Conservation (phyloP, 2,329 filamentous ascomycete genomes). For the Hypoxylon sp. region DNA sequence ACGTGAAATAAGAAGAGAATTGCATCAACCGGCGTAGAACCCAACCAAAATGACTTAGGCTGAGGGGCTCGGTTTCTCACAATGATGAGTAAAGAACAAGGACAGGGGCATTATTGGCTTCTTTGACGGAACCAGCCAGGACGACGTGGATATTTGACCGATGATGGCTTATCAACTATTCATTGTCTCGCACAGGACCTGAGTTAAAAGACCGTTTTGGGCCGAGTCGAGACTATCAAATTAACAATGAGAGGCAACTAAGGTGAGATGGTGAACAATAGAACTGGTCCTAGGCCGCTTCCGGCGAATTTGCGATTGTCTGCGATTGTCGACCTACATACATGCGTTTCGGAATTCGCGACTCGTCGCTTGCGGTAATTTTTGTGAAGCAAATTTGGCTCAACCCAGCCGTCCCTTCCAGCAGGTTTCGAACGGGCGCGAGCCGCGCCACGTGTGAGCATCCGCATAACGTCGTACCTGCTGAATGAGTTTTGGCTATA, state of each 20-base stretch:
- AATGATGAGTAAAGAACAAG: slow-evolving; percentile 18
- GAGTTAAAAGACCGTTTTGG: slow-evolving; percentile 11
- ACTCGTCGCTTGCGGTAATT: slow-evolving; percentile 16
- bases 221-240: background rate
- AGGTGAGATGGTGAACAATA: slow-evolving; percentile 9
- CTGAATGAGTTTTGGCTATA: slow-evolving; percentile 21
- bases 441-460: slow-evolving; percentile 31
- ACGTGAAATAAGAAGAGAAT: slow-evolving; percentile 16
- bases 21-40: background rate
- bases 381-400: slow-evolving; percentile 12
- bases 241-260: slow-evolving; percentile 14
- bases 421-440: slow-evolving; percentile 14
- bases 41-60: background rate
- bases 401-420: slow-evolving; percentile 1
- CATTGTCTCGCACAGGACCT: slow-evolving; percentile 16
- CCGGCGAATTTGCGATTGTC: slow-evolving; percentile 14
- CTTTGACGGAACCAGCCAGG: slow-evolving; percentile 29
- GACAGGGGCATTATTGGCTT: slow-evolving; percentile 13
- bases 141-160: slow-evolving; percentile 4
- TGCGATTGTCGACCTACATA: slow-evolving; percentile 3
- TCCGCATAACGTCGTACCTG: slow-evolving; percentile 29
- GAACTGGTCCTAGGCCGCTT: slow-evolving; percentile 27
- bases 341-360: background rate
- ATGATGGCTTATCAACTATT: slow-evolving; percentile 8
- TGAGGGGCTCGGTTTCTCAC: background rate